A percentile compares a stretch with the other conserved stretches of the same genome.
phyloP scores from a whole-genome alignment of 2,329 filamentous ascomycete species.

The Thelonectria blattea region DNA sequence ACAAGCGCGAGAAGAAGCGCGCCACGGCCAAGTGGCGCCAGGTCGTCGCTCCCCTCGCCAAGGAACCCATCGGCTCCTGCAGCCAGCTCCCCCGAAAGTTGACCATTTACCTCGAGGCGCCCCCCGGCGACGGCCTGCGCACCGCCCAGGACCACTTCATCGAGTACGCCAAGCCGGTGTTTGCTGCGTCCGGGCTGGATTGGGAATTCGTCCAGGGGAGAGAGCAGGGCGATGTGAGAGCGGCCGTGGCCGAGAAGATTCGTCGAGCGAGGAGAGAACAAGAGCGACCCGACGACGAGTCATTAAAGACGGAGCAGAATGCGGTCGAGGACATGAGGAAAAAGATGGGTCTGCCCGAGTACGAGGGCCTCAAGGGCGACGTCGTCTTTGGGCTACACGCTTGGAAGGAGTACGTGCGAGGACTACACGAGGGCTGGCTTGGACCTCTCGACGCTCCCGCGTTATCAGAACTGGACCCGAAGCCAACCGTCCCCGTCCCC shows the following conservation, averaged over 20 bases:
- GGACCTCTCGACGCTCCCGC: conserved; percentile 75
- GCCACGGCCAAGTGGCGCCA: conserved; percentile 86
- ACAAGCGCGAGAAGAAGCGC: conserved; percentile 86
- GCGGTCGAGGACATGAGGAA: conserved; percentile 68
- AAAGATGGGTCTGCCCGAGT: conserved; percentile 71
- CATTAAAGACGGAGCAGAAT: conserved; percentile 57
- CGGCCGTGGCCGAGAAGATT: conserved; percentile 85
- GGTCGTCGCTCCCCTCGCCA: conserved; percentile 82
- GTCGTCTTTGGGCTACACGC: conserved; percentile 88
- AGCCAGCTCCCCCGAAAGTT: conserved; percentile 81
- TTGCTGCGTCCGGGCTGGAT: conserved; percentile 88
- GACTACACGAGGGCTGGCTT: conserved; percentile 95
- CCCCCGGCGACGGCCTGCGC: conserved; percentile 84
- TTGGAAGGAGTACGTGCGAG: conserved; percentile 97
- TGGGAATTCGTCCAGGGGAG: conserved; percentile 96
- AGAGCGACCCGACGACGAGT: conserved; percentile 55
- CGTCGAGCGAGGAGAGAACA: conserved; percentile 71
- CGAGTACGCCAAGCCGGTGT: conserved; percentile 91
- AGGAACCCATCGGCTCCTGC: conserved; percentile 71
- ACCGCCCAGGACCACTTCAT: conserved; percentile 93
- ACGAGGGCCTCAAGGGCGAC: conserved; percentile 78
- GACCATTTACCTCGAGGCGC: conserved; percentile 83
- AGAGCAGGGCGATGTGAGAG: conserved; percentile 89
- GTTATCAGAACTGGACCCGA: conserved; percentile 36
- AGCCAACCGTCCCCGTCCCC: conserved; percentile 27